These are phyloP conservation scores for Symmetrospora coprosmae DNA, from an alignment of 768 basidiomycete species.

Conservation along the genomic window DNA sequence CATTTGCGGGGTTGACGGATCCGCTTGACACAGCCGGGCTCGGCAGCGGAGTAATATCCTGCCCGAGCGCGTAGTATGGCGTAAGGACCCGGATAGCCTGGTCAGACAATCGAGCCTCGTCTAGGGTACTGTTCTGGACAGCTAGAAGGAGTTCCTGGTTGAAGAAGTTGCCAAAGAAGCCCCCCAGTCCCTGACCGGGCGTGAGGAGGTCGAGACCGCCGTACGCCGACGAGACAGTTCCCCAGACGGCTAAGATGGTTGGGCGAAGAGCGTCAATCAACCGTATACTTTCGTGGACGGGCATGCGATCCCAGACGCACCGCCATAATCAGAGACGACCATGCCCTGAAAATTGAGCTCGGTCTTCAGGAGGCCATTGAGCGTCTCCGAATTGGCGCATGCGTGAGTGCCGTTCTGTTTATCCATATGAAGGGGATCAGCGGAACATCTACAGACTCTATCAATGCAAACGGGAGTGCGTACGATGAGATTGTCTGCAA, in stretches of 20 bases:
- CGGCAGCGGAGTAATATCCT: no score
- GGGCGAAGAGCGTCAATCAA: not conserved
- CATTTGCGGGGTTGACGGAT: not conserved
- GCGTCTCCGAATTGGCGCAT: slow-evolving; percentile 34
- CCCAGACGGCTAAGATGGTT: slow-evolving; percentile 29
- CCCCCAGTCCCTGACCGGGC: not conserved
- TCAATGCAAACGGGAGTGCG: no score
- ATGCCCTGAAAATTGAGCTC: slow-evolving; percentile 51
- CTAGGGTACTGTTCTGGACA: slow-evolving; percentile 64
- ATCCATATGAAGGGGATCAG: slow-evolving; percentile 25
- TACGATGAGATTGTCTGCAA: not conserved
- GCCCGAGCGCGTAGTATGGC: slow-evolving; percentile 8
- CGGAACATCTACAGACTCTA: no score
- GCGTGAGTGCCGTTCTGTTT: slow-evolving; percentile 36
- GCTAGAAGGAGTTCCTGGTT: not conserved
- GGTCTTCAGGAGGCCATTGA: slow-evolving; percentile 35
- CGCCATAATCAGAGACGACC: slow-evolving; percentile 51
- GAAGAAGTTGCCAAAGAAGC: slow-evolving; percentile 9
- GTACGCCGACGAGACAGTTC: not conserved
- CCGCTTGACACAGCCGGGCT: no score
- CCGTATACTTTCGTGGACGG: no score
- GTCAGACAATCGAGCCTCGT: slow-evolving; percentile 49
- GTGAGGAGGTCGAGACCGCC: slow-evolving; percentile 7
- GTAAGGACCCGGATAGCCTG: slow-evolving; percentile 47
- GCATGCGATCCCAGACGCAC: no score